Evolutionary conservation across 2,329 filamentous ascomycete species (phyloP), one percentile per base, ranked within the genome.

Genomic region (Aureobasidium sp.): DNA sequence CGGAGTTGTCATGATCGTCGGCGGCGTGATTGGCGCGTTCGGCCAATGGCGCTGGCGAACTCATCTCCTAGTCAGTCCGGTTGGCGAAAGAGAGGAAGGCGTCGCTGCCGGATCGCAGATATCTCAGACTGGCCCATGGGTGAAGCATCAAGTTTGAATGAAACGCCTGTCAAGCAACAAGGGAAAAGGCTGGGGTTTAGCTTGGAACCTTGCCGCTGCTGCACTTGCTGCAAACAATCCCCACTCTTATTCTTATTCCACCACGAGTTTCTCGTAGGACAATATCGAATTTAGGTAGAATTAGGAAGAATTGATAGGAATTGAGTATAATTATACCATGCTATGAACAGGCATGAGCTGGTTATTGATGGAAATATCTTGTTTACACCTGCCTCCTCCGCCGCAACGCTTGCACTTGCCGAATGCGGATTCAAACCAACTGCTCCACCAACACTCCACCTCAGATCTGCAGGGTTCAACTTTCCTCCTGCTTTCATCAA

Each of bases 31-130:
- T 53, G 60, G 60, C 43, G 38, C 38, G 60, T 4, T 6, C 5
- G 50, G 48, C 60, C 59, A 53, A 25, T 13, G 50, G 29, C 31
- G 50, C 48, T 4, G 50, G 48, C 60, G 48, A 54, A 31, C 33
- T 64, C 60, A 64, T 64, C n/a, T 64, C 48, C 60, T 64, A 64
- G 18, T 64, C 60, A 42, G 55, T 64, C 43, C 45, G 60, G 43
- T 50, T 64, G 60, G 60, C 60, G 60, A 64, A 47, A 47, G 27
- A 36, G 40, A 55, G 40, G 58, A 40, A 64, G 25, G 50, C 48
- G 48, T 64, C 50, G 60, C 60, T 64, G 29, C 60, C 48, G 11
- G 50, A 54, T 43, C 50, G 60, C 60, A 54, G 20, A 31, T 64
- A 64, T 20, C 60, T 40, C 38, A 45, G 38, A 29, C 50, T 53